Evolutionary conservation across 106 monocot genomes (phyloP), one percentile per base, ranked within the genome.

Genomic region (Iris macrosiphon): DNA sequence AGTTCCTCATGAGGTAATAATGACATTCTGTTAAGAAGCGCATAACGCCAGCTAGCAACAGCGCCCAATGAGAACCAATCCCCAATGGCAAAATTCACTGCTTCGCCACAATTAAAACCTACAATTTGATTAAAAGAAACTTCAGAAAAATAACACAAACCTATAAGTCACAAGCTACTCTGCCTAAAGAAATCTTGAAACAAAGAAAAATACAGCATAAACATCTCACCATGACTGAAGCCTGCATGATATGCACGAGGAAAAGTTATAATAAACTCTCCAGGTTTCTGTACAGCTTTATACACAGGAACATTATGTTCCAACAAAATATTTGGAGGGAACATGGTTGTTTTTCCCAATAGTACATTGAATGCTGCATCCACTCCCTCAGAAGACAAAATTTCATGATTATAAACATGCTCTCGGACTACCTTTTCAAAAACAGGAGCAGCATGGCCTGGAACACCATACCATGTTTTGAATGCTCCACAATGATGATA

Each of bases 51-150:
- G 57, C 85, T 85, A 42, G 91, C 90, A 19, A 79, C 64, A 65
- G 61, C 72, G n/a, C 91, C 98, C 49, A 87, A 11, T 14, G 75
- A 74, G 52, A 99, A 91, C 98, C 98, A 99, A 59, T 99, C 81
- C 4, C 91, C 87, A 62, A 72, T 73, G 18, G 91, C 98, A 76
- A 99, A 99, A 44, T 99, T 99, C 31, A 99, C 91, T 28, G 98
- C 98, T 67, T 99, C 98, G 14, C 91, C 91, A 63, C 98, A 99
- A 54, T 99, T 99, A 28, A 99, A 99, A 52, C 95, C 95, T 94
- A 53, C n/a, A n/a, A 65, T 28, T 40, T 37, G 6, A 38, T 33
- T 25, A 40, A 41, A 32, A 52, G 3, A 0, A 25, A 32, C 0
- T 17, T 29, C 11, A 40, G 10, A 42, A 12, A 38, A 2, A n/a